phyloP scores from a whole-genome alignment of 1,284 basidiomycete genomes.

The Irpex sp. region DNA sequence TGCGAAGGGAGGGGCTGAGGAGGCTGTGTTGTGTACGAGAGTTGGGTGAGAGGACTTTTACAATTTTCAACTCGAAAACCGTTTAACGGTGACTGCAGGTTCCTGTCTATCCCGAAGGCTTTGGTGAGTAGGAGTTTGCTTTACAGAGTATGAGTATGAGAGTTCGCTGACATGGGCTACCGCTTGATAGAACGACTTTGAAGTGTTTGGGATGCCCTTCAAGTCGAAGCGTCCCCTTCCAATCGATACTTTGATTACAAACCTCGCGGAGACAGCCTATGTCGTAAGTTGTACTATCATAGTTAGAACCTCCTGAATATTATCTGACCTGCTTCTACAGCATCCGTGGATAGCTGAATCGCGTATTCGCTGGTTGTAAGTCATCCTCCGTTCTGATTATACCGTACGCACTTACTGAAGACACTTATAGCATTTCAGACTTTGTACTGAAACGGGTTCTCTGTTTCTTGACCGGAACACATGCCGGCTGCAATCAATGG shows the following conservation, averaged over 20 bases:
- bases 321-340: slow-evolving; percentile 17
- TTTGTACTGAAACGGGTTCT: slow-evolving; percentile 58
- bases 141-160: too few relatives aligned
- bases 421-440: slow-evolving; percentile 42
- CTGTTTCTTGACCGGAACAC: slow-evolving; percentile 57
- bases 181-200: slow-evolving; percentile 46
- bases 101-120: slow-evolving; percentile 59
- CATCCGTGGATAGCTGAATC: slow-evolving; percentile 52
- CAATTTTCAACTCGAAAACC: background rate
- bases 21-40: slow-evolving; percentile 52
- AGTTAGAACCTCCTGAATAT: background rate
- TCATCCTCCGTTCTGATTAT: background rate
- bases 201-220: slow-evolving; percentile 46
- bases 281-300: slow-evolving; percentile 31
- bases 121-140: too few relatives aligned
- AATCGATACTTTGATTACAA: slow-evolving; percentile 57
- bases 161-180: background rate
- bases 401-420: background rate
- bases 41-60: slow-evolving; percentile 27
- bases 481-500: slow-evolving; percentile 66
- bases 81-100: slow-evolving; percentile 22
- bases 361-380: slow-evolving; percentile 59
- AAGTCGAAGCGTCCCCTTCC: slow-evolving; percentile 40
- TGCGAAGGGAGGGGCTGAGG: slow-evolving; percentile 47
- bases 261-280: slow-evolving; percentile 49